Evolutionary conservation across 805 yeast species (phyloP), one percentile per base, ranked within the genome.

Genomic region (Kodamaea jinghongensis): DNA sequence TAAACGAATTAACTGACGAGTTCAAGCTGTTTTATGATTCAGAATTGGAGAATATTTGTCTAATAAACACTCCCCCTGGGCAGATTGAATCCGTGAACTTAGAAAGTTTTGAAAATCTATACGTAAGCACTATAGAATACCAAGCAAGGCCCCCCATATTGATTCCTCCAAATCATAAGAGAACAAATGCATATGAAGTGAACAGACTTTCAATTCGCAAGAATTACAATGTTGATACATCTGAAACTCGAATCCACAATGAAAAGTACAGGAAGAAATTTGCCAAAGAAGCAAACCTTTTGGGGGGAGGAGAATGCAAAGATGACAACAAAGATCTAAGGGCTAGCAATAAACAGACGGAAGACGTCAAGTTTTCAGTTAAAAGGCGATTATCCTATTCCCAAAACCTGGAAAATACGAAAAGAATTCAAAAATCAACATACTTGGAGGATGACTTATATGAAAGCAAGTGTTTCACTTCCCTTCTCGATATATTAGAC

Each of bases 41-140:
- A 10, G 61, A 65, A n/a, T 42, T 66, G 17, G 61, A 60, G 28
- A 49, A 47, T 4, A 32, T 65, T 7, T 26, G 43, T n/a, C 72
- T 72, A 50, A 7, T 27, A 12, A n/a, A n/a, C n/a, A n/a, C n/a
- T n/a, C n/a, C n/a, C n/a, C n/a, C n/a, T n/a, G n/a, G n/a, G n/a
- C 29, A 27, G 12, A 13, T 17, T 25, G 22, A 31, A 17, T 10
- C 23, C 10, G 23, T 31, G 34, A 31, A 11, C 13, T 16, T 31
- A 15, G n/a, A n/a, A n/a, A n/a, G n/a, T n/a, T n/a, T n/a, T n/a
- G n/a, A n/a, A n/a, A n/a, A n/a, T n/a, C n/a, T n/a, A n/a, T n/a
- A n/a, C n/a, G n/a, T n/a, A n/a, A n/a, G n/a, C n/a, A n/a, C n/a
- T n/a, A n/a, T n/a, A n/a, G n/a, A n/a, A n/a, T n/a, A n/a, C n/a